These are phyloP conservation scores for Kodamaea nitidulidarum DNA, from an alignment of 805 yeast species.

Conservation along the genomic window DNA sequence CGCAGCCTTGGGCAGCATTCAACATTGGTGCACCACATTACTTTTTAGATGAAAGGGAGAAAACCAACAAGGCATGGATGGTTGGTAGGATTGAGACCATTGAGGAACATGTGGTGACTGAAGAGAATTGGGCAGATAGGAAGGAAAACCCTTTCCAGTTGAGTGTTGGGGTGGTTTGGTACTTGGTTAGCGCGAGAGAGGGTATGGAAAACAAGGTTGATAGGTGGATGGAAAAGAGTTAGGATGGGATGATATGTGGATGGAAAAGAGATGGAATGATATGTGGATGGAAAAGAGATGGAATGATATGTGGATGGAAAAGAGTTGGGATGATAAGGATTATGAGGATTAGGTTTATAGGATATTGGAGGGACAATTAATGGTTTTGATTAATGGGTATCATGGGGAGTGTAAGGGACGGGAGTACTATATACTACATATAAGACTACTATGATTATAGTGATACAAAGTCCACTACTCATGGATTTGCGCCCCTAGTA, in stretches of 20 bases:
- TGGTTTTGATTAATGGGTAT: too few relatives aligned
- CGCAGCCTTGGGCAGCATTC: conserved; percentile 89
- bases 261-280: too few relatives aligned
- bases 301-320: neutral
- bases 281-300: too few relatives aligned
- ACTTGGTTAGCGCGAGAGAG: conserved; percentile 46
- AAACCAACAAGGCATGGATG: conserved; percentile 68
- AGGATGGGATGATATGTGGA: too few relatives aligned
- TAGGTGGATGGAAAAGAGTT: neutral
- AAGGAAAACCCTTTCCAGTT: conserved; percentile 62
- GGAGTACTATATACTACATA: too few relatives aligned
- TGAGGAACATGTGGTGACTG: conserved; percentile 49
- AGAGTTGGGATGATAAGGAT: neutral
- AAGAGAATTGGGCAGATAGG: conserved; percentile 30
- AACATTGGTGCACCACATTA: conserved; percentile 85
- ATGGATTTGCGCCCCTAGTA: too few relatives aligned
- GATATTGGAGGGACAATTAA: too few relatives aligned
- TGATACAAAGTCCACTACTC: too few relatives aligned
- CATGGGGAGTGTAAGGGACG: too few relatives aligned
- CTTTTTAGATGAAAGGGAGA: conserved; percentile 48
- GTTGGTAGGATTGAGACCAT: conserved; percentile 66
- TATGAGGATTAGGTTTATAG: too few relatives aligned
- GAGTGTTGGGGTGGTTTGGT: conserved; percentile 63
- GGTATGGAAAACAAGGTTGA: neutral
- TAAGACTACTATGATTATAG: too few relatives aligned